Evolutionary conservation across 2,329 filamentous ascomycete genomes (phyloP).

Genomic region (Sphaceloma murrayae): DNA sequence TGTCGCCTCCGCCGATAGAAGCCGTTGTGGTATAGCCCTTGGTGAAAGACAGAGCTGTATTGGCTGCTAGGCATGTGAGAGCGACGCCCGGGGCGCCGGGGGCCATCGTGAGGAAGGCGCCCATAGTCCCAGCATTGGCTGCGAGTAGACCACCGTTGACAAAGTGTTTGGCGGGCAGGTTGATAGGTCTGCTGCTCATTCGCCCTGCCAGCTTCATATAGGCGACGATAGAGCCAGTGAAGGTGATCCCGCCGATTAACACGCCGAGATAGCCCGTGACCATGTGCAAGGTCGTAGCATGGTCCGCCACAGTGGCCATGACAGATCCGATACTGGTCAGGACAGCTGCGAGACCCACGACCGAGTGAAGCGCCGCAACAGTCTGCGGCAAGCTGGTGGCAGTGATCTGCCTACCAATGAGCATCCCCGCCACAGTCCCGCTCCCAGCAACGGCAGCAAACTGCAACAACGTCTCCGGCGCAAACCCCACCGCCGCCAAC

Average conservation of each 20-base stretch:
- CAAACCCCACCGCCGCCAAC: conserved; percentile 69
- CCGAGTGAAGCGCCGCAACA: conserved; percentile 78
- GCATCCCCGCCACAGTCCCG: conserved; percentile 58
- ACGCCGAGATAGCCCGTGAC: conserved; percentile 81
- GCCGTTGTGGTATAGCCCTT: conserved; percentile 84
- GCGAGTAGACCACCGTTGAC: conserved; percentile 67
- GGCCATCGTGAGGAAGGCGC: conserved; percentile 70
- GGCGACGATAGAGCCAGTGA: conserved; percentile 81
- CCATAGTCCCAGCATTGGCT: conserved; percentile 72
- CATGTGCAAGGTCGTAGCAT: conserved; percentile 69
- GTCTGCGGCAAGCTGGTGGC: conserved; percentile 83
- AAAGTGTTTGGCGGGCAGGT: conserved; percentile 63
- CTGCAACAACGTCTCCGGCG: conserved; percentile 67
- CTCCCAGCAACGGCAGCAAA: conserved; percentile 66
- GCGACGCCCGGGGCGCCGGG: conserved; percentile 71
- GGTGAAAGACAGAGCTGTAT: conserved; percentile 66
- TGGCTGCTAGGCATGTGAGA: conserved; percentile 66
- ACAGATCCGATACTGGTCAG: conserved; percentile 82
- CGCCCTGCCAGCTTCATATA: conserved; percentile 77
- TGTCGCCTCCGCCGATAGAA: conserved; percentile 85
- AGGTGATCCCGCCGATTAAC: conserved; percentile 72
- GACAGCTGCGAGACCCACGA: conserved; percentile 81
- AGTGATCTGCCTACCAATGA: conserved; percentile 79
- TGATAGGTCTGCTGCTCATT: conserved; percentile 68
- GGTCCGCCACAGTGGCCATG: conserved; percentile 55